These are phyloP conservation scores for Pelargonium nanum DNA, from an alignment of 345 rosid genomes.

Conservation along the genomic window DNA sequence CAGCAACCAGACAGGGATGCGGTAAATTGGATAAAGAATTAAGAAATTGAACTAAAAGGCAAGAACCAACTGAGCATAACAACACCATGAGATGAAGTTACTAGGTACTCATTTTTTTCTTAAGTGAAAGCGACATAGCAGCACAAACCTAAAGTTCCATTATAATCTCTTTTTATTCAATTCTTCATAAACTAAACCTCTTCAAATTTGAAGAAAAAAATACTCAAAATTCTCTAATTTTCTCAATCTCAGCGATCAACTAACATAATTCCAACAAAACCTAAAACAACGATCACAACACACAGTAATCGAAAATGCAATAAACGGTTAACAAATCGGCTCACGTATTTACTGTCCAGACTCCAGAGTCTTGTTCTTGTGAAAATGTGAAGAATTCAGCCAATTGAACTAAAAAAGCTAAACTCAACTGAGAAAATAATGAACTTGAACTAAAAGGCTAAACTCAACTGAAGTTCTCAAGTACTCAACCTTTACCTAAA, in stretches of 20 bases:
- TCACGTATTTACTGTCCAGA: constrained; percentile 84
- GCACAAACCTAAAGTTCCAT: background rate
- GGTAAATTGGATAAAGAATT: background rate
- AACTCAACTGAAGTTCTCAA: too few species aligned
- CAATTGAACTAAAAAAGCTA: too few species aligned
- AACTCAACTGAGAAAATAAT: too few species aligned
- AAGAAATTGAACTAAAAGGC: too few species aligned
- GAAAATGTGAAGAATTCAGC: constrained; percentile 50
- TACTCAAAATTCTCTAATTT: background rate
- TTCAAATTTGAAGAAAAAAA: too few species aligned
- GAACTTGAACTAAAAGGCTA: too few species aligned
- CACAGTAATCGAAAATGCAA: constrained; percentile 1
- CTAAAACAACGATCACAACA: background rate
- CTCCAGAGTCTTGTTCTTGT: constrained; percentile 77
- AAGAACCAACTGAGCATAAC: background rate
- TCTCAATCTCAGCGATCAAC: background rate
- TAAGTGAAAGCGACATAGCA: background rate
- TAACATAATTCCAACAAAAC: too few species aligned
- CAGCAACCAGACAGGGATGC: background rate
- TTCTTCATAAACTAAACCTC: background rate
- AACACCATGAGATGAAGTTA: background rate
- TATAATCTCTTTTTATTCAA: background rate
- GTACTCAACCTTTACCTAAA: too few species aligned
- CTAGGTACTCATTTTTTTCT: background rate
- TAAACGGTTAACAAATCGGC: constrained; percentile 8